Percentiles rank a stretch among this genome's conserved stretches.
Evolutionary conservation across 2,329 filamentous ascomycete species (phyloP).

Genomic region (Diaporthe humulicola): DNA sequence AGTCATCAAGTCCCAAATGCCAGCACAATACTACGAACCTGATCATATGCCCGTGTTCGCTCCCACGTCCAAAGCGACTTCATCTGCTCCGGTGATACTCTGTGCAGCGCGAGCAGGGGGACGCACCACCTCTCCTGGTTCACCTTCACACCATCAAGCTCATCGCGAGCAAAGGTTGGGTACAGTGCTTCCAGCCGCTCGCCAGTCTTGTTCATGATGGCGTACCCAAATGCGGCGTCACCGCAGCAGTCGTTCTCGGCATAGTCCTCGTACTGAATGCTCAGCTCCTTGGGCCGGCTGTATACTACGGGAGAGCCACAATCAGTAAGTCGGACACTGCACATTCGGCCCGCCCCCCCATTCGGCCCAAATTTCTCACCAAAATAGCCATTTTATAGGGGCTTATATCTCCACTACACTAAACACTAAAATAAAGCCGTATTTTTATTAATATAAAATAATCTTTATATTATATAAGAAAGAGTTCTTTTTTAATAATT

Average conservation of each 20-base stretch:
- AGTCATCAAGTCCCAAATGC: not conserved
- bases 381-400: too few relatives aligned
- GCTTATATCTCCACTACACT: too few relatives aligned
- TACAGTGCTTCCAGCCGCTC: not conserved
- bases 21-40: not conserved
- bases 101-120: constrained; percentile 4
- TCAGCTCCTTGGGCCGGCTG: not conserved
- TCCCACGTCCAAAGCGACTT: not conserved
- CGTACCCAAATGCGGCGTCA: not conserved
- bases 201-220: constrained; percentile 1
- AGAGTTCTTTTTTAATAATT: too few relatives aligned
- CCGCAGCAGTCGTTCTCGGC: constrained; percentile 6
- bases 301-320: not conserved
- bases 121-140: constrained; percentile 4
- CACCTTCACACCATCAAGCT: not conserved
- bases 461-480: too few relatives aligned
- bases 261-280: not conserved
- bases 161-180: not conserved
- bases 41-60: not conserved
- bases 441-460: too few relatives aligned
- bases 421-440: too few relatives aligned
- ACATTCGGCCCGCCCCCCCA: too few relatives aligned
- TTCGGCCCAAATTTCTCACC: too few relatives aligned
- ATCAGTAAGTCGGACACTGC: too few relatives aligned
- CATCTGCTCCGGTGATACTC: constrained; percentile 1